Conservation (phyloP, 202 grass and related monocot genomes). For the Schoenoplectus tabernaemontani region DNA sequence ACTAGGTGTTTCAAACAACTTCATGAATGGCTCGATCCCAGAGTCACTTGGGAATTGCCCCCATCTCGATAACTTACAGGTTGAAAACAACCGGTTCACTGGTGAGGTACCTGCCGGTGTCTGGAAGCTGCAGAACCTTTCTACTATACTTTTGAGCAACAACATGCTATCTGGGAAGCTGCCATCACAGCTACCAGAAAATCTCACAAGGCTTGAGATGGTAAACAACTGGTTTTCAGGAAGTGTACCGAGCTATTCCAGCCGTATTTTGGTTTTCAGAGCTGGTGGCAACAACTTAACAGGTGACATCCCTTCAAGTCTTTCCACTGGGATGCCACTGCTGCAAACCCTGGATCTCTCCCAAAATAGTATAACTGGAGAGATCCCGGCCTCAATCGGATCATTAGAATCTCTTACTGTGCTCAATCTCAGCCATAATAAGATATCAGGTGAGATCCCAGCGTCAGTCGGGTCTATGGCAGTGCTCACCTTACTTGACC, state of each 20-base stretch:
- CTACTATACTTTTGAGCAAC: neutral
- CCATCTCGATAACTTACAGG: slow-evolving; percentile 2
- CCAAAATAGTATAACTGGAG: slow-evolving; percentile 45
- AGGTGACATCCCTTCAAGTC: slow-evolving; percentile 32
- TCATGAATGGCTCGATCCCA: slow-evolving; percentile 46
- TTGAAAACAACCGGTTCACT: slow-evolving; percentile 45
- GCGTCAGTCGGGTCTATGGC: slow-evolving; percentile 33
- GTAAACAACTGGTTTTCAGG: slow-evolving; percentile 56
- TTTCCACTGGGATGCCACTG: slow-evolving; percentile 26
- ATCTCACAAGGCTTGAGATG: slow-evolving; percentile 30
- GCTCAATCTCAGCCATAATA: slow-evolving; percentile 50
- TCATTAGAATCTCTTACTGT: slow-evolving; percentile 15
- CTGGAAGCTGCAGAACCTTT: slow-evolving; percentile 32
- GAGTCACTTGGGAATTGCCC: slow-evolving; percentile 35
- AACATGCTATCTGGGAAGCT: slow-evolving; percentile 49
- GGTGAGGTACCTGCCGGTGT: slow-evolving; percentile 38
- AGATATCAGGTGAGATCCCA: slow-evolving; percentile 49
- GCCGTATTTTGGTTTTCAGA: slow-evolving; percentile 2
- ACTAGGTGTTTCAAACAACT: slow-evolving; percentile 24
- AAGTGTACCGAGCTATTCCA: slow-evolving; percentile 31
- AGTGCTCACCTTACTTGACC: slow-evolving; percentile 44
- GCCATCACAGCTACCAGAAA: slow-evolving; percentile 25
- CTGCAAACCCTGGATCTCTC: slow-evolving; percentile 34
- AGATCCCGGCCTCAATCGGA: slow-evolving; percentile 35
- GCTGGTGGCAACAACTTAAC: slow-evolving; percentile 50